These are phyloP conservation scores for Pleomassaria siparia DNA, from an alignment of 2,329 filamentous ascomycete genomes.

Conservation along the genomic window DNA sequence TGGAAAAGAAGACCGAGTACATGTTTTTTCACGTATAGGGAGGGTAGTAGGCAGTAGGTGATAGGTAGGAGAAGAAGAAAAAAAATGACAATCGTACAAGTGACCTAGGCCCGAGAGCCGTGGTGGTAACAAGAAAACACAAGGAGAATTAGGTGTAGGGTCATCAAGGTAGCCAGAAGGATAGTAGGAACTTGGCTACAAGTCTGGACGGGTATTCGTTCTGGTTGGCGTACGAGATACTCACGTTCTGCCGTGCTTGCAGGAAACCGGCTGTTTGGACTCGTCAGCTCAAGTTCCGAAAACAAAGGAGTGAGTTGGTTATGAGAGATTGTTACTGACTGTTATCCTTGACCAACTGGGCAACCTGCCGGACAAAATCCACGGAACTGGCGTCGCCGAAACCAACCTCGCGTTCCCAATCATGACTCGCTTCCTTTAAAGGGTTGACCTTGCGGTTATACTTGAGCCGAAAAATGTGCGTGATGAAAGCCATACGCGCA, in stretches of 20 bases:
- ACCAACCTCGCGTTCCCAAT: conserved; percentile 41
- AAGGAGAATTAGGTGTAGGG: background rate
- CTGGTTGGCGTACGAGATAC: conserved; percentile 43
- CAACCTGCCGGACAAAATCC: conserved; percentile 42
- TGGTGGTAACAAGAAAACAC: background rate
- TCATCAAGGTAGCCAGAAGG: conserved; percentile 33
- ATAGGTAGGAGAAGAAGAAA: background rate
- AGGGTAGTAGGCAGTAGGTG: too few species aligned
- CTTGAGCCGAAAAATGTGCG: conserved; percentile 51
- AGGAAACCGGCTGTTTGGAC: conserved; percentile 50
- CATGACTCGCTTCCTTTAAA: conserved; percentile 40
- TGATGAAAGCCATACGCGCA: conserved; percentile 46
- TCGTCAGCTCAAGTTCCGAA: background rate
- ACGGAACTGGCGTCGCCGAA: conserved; percentile 38
- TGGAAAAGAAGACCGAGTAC: background rate
- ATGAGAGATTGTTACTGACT: conserved; percentile 34
- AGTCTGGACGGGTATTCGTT: conserved; percentile 46
- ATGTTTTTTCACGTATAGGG: background rate
- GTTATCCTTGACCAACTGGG: conserved; percentile 45
- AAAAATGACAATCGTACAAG: background rate
- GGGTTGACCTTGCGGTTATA: conserved; percentile 49
- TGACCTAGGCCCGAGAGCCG: background rate
- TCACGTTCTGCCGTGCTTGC: conserved; percentile 39
- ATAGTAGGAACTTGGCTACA: conserved; percentile 47
- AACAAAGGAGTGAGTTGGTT: background rate